These are phyloP conservation scores for Alternaria sp. DNA, from an alignment of 2,329 filamentous ascomycete genomes.

Conservation along the genomic window DNA sequence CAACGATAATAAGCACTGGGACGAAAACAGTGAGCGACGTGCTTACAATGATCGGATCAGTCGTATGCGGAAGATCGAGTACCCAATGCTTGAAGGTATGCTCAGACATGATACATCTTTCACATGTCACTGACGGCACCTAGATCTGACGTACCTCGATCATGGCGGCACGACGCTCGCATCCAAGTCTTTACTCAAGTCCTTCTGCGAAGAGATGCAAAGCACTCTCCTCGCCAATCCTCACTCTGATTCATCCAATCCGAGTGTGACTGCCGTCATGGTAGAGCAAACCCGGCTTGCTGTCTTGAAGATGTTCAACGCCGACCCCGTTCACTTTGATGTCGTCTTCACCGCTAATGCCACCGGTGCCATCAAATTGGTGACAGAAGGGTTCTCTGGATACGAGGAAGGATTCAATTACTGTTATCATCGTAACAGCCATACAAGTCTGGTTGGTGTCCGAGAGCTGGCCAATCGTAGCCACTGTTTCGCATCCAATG, in stretches of 20 bases:
- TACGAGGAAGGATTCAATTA: constrained; percentile 73
- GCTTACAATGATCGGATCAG: constrained; percentile 20
- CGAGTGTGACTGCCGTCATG: constrained; percentile 63
- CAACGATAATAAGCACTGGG: neutral
- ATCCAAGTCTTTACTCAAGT: constrained; percentile 62
- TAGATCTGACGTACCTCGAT: constrained; percentile 51
- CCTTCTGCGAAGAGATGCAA: constrained; percentile 63
- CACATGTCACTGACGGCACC: neutral
- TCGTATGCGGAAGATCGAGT: constrained; percentile 25
- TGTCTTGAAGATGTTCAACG: constrained; percentile 75
- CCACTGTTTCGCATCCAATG: constrained; percentile 68
- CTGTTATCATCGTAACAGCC: constrained; percentile 79
- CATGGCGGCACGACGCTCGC: constrained; percentile 57
- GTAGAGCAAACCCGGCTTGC: constrained; percentile 55
- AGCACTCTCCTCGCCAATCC: constrained; percentile 70
- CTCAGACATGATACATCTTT: neutral
- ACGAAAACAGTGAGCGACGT: constrained; percentile 1
- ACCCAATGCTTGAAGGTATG: constrained; percentile 35
- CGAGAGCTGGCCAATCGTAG: constrained; percentile 70
- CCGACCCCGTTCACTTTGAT: constrained; percentile 80
- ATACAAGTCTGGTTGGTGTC: constrained; percentile 85
- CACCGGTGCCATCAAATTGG: constrained; percentile 86
- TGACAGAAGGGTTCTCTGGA: constrained; percentile 75
- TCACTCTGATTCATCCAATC: constrained; percentile 67
- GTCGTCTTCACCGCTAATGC: constrained; percentile 93